These are phyloP conservation scores for Barnettozyma sp. DNA, from an alignment of 805 yeast genomes.

Conservation along the genomic window DNA sequence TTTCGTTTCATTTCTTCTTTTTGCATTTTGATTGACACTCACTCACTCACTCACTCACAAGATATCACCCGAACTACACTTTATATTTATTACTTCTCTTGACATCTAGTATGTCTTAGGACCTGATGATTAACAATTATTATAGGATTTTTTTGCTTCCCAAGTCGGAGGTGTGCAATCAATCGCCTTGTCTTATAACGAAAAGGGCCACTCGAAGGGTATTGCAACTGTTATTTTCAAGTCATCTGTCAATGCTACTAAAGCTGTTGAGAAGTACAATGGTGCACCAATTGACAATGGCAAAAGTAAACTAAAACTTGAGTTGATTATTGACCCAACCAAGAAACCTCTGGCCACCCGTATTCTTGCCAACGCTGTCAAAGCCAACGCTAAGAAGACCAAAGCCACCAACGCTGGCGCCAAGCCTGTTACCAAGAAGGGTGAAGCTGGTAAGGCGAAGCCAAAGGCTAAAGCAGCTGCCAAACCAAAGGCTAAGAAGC, in stretches of 20 bases:
- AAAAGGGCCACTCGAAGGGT: constrained; percentile 86
- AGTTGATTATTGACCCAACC: constrained; percentile 80
- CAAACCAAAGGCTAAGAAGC: constrained; percentile 30
- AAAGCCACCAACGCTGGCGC: constrained; percentile 15
- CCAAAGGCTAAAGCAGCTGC: constrained; percentile 3
- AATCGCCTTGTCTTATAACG: constrained; percentile 72
- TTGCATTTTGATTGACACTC: no score
- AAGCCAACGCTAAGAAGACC: constrained; percentile 1
- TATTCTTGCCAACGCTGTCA: constrained; percentile 45
- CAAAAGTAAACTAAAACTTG: constrained; percentile 63
- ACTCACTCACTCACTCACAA: no score
- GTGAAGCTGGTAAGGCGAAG: constrained; percentile 9
- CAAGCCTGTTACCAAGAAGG: constrained; percentile 9
- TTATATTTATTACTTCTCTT: no score
- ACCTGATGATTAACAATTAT: constrained; percentile 12
- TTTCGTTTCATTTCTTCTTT: no score
- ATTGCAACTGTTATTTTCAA: constrained; percentile 81
- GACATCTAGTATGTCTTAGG: no score
- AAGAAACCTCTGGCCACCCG: constrained; percentile 69
- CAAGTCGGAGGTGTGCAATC: constrained; percentile 80
- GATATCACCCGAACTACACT: no score
- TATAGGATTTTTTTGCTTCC: constrained; percentile 79
- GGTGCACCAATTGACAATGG: constrained; percentile 94
- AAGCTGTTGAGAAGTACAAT: constrained; percentile 78
- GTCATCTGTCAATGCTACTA: constrained; percentile 59